These are phyloP conservation scores for Erodium texanum DNA, from an alignment of 441 rosid genomes.

Conservation along the genomic window DNA sequence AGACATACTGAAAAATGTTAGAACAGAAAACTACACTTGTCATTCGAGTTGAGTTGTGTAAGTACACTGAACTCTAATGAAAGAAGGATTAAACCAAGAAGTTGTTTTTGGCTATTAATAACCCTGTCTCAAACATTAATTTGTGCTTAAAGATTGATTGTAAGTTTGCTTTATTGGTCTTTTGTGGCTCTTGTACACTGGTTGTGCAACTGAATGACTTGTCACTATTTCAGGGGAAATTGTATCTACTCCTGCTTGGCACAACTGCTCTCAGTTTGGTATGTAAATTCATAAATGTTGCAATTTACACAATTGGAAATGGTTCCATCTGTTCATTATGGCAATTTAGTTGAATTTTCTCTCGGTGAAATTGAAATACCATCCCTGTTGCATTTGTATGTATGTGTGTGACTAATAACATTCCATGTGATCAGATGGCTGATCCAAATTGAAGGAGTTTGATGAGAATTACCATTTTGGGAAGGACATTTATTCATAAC, in stretches of 20 bases:
- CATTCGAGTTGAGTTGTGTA: neutral
- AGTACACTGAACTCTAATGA: neutral
- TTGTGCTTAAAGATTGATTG: neutral
- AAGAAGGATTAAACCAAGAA: neutral
- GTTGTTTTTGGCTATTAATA: neutral
- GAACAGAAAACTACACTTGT: neutral
- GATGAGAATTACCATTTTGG: neutral
- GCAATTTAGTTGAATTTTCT: neutral
- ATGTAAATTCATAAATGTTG: conserved; percentile 17
- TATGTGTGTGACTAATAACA: neutral
- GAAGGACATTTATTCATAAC: neutral
- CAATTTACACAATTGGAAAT: neutral
- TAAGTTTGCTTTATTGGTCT: neutral
- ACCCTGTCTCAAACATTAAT: neutral
- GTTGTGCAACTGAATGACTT: conserved; percentile 14
- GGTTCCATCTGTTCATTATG: neutral
- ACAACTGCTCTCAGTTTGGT: conserved; percentile 94
- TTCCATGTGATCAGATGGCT: neutral
- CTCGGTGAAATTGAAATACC: neutral
- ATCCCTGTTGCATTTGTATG: neutral
- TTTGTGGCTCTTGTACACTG: neutral
- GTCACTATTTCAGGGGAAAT: conserved; percentile 53
- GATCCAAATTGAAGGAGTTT: neutral
- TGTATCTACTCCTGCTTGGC: conserved; percentile 84
- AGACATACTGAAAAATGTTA: neutral